Percentiles rank a stretch among this genome's conserved stretches.
These are phyloP conservation scores for Aspergillus caelatus DNA, from an alignment of 2,329 filamentous ascomycete species.

Conservation along the genomic window DNA sequence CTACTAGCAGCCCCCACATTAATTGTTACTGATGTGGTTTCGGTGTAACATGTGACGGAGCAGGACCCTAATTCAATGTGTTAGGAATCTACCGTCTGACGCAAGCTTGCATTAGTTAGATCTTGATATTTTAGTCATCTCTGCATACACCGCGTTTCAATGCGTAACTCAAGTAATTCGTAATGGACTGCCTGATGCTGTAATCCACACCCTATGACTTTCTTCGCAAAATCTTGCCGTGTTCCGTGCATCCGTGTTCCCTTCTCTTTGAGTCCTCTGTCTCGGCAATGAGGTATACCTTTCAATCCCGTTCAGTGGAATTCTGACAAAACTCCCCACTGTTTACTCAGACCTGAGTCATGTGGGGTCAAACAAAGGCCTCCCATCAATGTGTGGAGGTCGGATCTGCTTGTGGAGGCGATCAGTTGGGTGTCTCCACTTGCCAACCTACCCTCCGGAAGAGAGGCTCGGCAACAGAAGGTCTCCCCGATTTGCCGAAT, in stretches of 20 bases:
- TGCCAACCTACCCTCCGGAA: neutral
- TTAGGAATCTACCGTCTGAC: too few relatives aligned
- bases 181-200: too few relatives aligned
- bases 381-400: neutral
- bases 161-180: too few relatives aligned
- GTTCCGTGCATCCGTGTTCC: neutral
- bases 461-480: slow-evolving; percentile 26
- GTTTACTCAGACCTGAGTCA: slow-evolving; percentile 38
- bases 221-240: too few relatives aligned
- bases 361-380: slow-evolving; percentile 29
- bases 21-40: too few relatives aligned
- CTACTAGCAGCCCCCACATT: too few relatives aligned
- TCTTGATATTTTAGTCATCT: too few relatives aligned
- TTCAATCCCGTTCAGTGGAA: neutral
- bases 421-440: slow-evolving; percentile 10
- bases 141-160: too few relatives aligned
- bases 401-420: neutral
- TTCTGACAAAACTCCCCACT: slow-evolving; percentile 12
- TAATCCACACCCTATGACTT: too few relatives aligned
- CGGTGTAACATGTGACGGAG: too few relatives aligned
- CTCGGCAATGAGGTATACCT: neutral
- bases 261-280: neutral
- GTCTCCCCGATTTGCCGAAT: slow-evolving; percentile 28
- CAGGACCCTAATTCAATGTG: too few relatives aligned
- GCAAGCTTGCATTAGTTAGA: too few relatives aligned